A percentile compares a stretch with the other conserved stretches of the same genome.
These are phyloP conservation scores for Thuidium tamariscinum DNA, from an alignment of 225 moss, liverwort and hornwort genomes.

Conservation along the genomic window DNA sequence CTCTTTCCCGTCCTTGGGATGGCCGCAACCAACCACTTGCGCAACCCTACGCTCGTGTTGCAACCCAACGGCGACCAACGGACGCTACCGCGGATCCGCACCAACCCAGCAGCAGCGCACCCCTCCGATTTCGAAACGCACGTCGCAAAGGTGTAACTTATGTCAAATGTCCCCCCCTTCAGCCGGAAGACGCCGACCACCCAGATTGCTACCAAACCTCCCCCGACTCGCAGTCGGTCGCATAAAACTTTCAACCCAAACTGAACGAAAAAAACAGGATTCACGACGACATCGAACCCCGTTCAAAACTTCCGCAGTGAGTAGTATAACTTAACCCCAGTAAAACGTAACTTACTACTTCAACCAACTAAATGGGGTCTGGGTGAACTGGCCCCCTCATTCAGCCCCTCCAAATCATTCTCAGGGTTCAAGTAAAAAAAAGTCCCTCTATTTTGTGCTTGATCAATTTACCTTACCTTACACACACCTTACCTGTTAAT, in stretches of 20 bases:
- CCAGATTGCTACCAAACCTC: too few species aligned
- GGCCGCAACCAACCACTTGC: neutral
- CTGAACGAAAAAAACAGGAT: neutral
- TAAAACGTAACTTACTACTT: neutral
- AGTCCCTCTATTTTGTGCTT: too few species aligned
- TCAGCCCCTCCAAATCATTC: too few species aligned
- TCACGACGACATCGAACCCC: neutral
- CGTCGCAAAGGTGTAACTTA: neutral
- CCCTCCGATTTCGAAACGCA: neutral
- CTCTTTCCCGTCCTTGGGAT: neutral
- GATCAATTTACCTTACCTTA: too few species aligned
- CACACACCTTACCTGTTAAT: too few species aligned
- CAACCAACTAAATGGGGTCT: too few species aligned
- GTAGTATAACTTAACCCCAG: neutral
- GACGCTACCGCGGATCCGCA: neutral
- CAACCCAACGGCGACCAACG: neutral
- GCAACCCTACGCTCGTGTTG: neutral
- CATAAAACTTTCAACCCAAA: neutral
- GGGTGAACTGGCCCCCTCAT: too few species aligned
- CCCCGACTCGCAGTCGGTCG: neutral
- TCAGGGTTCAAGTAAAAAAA: too few species aligned
- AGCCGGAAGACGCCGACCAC: neutral
- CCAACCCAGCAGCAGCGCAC: neutral
- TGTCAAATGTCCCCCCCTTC: neutral
- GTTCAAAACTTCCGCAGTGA: neutral